Conservation (phyloP, 2,329 filamentous ascomycete species). For the Cadophora malorum region DNA sequence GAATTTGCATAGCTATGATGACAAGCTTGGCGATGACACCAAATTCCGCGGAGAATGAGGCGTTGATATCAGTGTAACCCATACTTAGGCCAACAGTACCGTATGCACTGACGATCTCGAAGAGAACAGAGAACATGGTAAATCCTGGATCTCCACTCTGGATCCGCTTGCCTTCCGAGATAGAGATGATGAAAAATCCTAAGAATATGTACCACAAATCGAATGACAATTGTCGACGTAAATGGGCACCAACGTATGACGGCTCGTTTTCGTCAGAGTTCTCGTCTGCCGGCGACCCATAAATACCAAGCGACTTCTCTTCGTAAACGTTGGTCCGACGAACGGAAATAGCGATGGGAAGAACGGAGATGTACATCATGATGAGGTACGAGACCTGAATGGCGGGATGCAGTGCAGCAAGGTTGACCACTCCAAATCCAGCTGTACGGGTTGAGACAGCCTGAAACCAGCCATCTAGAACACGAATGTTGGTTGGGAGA, state of each 20-base stretch:
- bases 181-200: constrained; percentile 90
- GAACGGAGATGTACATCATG: constrained; percentile 99
- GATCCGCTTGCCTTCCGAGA: constrained; percentile 80
- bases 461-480: constrained; percentile 90
- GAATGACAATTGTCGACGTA: constrained; percentile 92
- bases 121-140: constrained; percentile 73
- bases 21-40: constrained; percentile 67
- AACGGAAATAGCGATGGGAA: constrained; percentile 94
- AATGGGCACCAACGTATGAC: constrained; percentile 88
- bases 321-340: constrained; percentile 96
- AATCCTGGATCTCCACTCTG: constrained; percentile 64
- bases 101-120: constrained; percentile 89
- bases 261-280: constrained; percentile 61
- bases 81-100: constrained; percentile 93
- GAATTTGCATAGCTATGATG: constrained; percentile 72
- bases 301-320: constrained; percentile 83
- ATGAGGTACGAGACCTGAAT: constrained; percentile 94
- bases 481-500: constrained; percentile 74
- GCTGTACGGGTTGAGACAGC: constrained; percentile 89
- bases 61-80: constrained; percentile 77
- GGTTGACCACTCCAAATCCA: constrained; percentile 82
- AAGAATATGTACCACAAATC: constrained; percentile 97
- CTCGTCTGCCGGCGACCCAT: constrained; percentile 56
- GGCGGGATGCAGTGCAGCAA: constrained; percentile 81
- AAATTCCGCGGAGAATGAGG: constrained; percentile 86